These are phyloP conservation scores for Fagopyrum tataricum DNA, from an alignment of 148 eudicot genomes.

Conservation along the genomic window DNA sequence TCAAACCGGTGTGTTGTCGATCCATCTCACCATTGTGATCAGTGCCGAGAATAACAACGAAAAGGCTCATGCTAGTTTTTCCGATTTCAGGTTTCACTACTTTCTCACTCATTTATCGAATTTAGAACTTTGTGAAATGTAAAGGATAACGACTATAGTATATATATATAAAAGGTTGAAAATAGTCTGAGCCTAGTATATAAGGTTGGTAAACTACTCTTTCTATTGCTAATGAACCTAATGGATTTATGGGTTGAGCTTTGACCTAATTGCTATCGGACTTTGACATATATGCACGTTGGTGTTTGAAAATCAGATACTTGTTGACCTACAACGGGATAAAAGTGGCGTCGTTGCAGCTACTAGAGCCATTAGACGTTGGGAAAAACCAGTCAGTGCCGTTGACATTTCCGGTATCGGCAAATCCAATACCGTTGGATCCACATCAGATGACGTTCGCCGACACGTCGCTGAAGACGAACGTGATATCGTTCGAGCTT, in stretches of 20 bases:
- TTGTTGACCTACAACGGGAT: slow-evolving; percentile 35
- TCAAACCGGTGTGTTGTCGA: slow-evolving; percentile 38
- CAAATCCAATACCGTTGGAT: slow-evolving; percentile 41
- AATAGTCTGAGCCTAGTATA: too few relatives aligned
- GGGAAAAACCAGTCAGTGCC: slow-evolving; percentile 28
- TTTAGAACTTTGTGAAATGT: too few relatives aligned
- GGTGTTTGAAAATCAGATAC: slow-evolving; percentile 10
- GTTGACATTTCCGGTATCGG: slow-evolving; percentile 27
- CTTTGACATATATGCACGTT: not conserved
- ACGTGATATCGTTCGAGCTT: slow-evolving; percentile 35
- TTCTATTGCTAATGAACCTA: too few relatives aligned
- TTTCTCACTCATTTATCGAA: not conserved
- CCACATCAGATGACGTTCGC: slow-evolving; percentile 22
- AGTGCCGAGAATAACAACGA: slow-evolving; percentile 55
- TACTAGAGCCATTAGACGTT: slow-evolving; percentile 35
- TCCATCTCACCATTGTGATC: slow-evolving; percentile 35
- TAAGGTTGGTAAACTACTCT: too few relatives aligned
- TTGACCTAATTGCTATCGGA: too few relatives aligned
- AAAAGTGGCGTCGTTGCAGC: slow-evolving; percentile 34
- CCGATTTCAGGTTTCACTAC: slow-evolving; percentile 23
- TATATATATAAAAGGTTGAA: too few relatives aligned
- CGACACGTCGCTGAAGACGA: slow-evolving; percentile 22
- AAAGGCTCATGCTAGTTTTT: slow-evolving; percentile 49
- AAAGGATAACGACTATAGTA: too few relatives aligned
- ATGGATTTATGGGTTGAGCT: too few relatives aligned